Evolutionary conservation across 495 filamentous ascomycete species (phyloP).

Genomic region (Penicillium subrubescens): DNA sequence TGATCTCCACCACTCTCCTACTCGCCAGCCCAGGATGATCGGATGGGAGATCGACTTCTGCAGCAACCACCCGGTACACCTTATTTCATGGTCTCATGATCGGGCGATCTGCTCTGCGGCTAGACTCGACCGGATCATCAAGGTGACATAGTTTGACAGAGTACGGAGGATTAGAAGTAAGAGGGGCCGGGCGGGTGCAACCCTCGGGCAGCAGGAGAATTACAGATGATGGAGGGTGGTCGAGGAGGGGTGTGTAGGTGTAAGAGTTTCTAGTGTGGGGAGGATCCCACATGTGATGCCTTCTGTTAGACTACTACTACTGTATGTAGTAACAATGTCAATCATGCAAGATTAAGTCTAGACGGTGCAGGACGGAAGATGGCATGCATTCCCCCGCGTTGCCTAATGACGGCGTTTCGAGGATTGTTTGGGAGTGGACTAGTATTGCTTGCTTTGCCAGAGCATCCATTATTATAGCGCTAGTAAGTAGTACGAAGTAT

Average conservation of each 20-base stretch:
- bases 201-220: conserved; percentile 3
- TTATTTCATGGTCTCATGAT: conserved; percentile 19
- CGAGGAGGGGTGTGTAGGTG: neutral
- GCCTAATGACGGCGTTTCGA: neutral
- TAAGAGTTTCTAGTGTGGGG: neutral
- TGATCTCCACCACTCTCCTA: neutral
- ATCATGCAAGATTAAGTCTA: neutral
- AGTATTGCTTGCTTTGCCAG: neutral
- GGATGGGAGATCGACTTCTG: conserved; percentile 23
- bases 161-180: neutral
- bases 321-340: neutral
- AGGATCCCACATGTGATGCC: neutral
- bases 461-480: neutral
- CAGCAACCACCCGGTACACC: conserved; percentile 13
- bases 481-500: neutral
- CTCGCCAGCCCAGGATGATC: conserved; percentile 7
- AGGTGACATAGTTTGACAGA: neutral
- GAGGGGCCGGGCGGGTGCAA: conserved; percentile 6
- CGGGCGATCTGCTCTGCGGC: neutral
- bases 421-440: neutral
- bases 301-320: neutral
- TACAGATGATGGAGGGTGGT: neutral
- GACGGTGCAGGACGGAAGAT: neutral
- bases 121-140: neutral
- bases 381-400: conserved; percentile 3